phyloP scores from a whole-genome alignment of 2,329 filamentous ascomycete genomes.

The Diaporthe sp. region DNA sequence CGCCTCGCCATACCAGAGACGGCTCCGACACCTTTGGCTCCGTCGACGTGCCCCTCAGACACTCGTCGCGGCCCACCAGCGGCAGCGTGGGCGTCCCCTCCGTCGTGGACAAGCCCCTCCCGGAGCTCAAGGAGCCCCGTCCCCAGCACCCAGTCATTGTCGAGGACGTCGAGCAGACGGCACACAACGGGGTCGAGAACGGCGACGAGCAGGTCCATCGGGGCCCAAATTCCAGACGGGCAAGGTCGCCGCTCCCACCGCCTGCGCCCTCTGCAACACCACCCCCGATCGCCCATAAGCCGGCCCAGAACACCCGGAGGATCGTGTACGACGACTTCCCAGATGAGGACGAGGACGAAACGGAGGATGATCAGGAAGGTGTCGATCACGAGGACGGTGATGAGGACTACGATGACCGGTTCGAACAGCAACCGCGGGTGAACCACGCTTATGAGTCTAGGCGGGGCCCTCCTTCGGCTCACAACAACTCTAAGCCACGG shows the following conservation, averaged over 20 bases:
- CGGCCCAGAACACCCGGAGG: conserved; percentile 18
- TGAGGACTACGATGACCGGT: conserved; percentile 6
- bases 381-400: not conserved
- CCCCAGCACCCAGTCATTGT: conserved; percentile 27
- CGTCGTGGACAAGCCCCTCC: conserved; percentile 18
- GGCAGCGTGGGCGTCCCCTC: conserved; percentile 26
- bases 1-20: not conserved
- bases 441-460: not conserved
- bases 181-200: not conserved
- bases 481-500: conserved; percentile 18
- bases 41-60: conserved; percentile 26
- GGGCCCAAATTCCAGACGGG: not conserved
- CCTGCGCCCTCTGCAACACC: conserved; percentile 32
- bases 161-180: conserved; percentile 17
- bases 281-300: conserved; percentile 31
- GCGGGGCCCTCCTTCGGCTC: not conserved
- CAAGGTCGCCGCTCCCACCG: not conserved
- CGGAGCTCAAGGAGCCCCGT: conserved; percentile 20
- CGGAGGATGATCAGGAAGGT: not conserved
- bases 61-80: conserved; percentile 32
- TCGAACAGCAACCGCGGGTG: not conserved
- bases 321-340: conserved; percentile 34
- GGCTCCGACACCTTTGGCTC: not conserved
- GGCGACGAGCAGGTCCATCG: not conserved
- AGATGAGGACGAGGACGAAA: conserved; percentile 15